phyloP scores from a whole-genome alignment of 2,329 filamentous ascomycete species.

The Gaeumannomyces sp. region DNA sequence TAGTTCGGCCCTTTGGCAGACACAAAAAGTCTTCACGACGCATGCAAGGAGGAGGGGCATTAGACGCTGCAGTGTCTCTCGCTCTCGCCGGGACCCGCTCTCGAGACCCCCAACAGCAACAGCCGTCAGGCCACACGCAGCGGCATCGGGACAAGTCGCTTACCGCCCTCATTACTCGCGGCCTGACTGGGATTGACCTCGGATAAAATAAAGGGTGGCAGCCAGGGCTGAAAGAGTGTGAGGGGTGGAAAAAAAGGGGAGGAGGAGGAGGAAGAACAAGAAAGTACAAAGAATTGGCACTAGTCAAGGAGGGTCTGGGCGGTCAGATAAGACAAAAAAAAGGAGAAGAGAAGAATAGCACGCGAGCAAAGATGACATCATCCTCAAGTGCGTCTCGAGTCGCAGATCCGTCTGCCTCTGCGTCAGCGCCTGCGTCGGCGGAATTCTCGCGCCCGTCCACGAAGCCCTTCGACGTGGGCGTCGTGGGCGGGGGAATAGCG shows the following conservation, averaged over 20 bases:
- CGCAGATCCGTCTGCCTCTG: not conserved
- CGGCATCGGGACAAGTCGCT: not conserved
- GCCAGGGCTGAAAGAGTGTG: not conserved
- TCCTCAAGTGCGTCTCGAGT: not conserved
- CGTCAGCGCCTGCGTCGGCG: no score
- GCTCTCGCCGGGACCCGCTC: not conserved
- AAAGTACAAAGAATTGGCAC: no score
- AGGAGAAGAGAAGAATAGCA: no score
- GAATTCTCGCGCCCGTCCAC: not conserved
- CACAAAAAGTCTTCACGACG: not conserved
- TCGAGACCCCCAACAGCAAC: not conserved
- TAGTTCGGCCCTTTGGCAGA: no score
- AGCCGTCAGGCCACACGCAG: not conserved
- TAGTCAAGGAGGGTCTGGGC: no score
- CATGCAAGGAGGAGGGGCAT: not conserved
- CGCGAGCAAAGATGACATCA: not conserved
- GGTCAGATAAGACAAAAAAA: no score
- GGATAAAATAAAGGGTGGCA: not conserved
- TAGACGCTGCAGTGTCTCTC: not conserved
- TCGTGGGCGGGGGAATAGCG: constrained; percentile 35
- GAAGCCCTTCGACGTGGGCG: constrained; percentile 26
- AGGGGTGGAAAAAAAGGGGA: not conserved
- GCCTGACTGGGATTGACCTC: not conserved
- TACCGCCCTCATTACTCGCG: not conserved
- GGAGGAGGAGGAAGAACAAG: not conserved